Conservation (phyloP, 2,329 filamentous ascomycete genomes). For the Emmonsiellopsis sp. region DNA sequence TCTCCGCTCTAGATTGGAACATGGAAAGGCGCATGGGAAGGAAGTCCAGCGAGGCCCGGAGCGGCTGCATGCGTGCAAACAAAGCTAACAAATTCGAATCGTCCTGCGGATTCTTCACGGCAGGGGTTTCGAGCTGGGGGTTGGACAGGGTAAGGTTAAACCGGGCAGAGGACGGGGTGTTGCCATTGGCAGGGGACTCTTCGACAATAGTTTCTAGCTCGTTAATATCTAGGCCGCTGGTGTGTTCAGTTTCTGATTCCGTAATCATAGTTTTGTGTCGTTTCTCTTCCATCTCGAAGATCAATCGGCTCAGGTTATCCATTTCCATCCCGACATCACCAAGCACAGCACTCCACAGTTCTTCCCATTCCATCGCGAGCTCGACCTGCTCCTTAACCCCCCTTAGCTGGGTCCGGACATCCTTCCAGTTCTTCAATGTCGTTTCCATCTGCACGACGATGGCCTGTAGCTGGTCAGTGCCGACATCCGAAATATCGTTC, state of each 20-base stretch:
- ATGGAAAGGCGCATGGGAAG: constrained; percentile 86
- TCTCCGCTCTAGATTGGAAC: constrained; percentile 69
- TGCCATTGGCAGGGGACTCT: constrained; percentile 57
- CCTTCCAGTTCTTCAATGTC: constrained; percentile 74
- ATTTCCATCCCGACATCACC: constrained; percentile 89
- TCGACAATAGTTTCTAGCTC: constrained; percentile 91
- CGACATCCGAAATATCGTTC: constrained; percentile 62
- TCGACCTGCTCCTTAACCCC: constrained; percentile 84
- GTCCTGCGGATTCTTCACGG: constrained; percentile 53
- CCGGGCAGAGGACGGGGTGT: constrained; percentile 49
- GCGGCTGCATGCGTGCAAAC: constrained; percentile 89
- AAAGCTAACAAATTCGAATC: constrained; percentile 81
- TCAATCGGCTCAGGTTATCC: constrained; percentile 65
- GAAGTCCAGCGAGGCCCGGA: constrained; percentile 89
- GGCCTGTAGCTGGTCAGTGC: constrained; percentile 58
- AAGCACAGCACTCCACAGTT: constrained; percentile 87
- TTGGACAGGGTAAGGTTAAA: constrained; percentile 53
- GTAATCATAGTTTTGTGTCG: constrained; percentile 69
- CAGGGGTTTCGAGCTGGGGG: constrained; percentile 29
- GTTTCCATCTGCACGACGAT: constrained; percentile 84
- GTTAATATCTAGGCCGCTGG: constrained; percentile 61
- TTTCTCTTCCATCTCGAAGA: constrained; percentile 97
- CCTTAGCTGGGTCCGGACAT: constrained; percentile 67
- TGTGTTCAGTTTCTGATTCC: constrained; percentile 47
- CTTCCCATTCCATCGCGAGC: constrained; percentile 97